A percentile compares a stretch with the other conserved stretches of the same genome.
Evolutionary conservation across 768 basidiomycete genomes (phyloP).

Genomic region (Gloeopeniophorella convolvens): DNA sequence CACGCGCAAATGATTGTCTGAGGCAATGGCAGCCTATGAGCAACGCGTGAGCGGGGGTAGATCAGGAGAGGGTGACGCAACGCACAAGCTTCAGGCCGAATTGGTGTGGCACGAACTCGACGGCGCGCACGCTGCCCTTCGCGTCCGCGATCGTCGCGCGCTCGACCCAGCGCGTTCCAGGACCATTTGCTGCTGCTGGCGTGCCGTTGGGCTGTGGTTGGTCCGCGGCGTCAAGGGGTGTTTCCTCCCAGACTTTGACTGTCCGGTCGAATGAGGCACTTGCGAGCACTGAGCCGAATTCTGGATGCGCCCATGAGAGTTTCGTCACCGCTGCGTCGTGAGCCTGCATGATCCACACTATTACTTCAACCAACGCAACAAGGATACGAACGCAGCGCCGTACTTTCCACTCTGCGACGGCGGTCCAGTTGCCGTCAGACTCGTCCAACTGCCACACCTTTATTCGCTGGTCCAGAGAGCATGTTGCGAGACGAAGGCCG

Average conservation of each 20-base stretch:
- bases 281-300: slow-evolving; percentile 83
- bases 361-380: slow-evolving; percentile 1
- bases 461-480: slow-evolving; percentile 80
- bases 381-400: slow-evolving; percentile 18
- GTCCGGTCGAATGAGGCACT: slow-evolving; percentile 87
- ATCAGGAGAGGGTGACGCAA: slow-evolving; percentile 6
- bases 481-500: slow-evolving; percentile 74
- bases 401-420: slow-evolving; percentile 91
- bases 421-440: slow-evolving; percentile 61
- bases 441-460: slow-evolving; percentile 84
- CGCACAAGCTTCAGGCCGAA: slow-evolving; percentile 85
- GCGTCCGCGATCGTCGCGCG: slow-evolving; percentile 74
- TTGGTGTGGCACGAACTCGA: slow-evolving; percentile 83
- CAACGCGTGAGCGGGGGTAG: background rate
- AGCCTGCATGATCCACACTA: slow-evolving; percentile 46
- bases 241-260: slow-evolving; percentile 89
- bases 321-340: slow-evolving; percentile 87
- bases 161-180: slow-evolving; percentile 56
- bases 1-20: slow-evolving; percentile 81
- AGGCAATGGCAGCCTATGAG: slow-evolving; percentile 74
- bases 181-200: slow-evolving; percentile 12
- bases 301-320: slow-evolving; percentile 87
- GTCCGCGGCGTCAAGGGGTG: slow-evolving; percentile 26
- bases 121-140: slow-evolving; percentile 74
- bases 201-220: slow-evolving; percentile 26